phyloP scores from a whole-genome alignment of 768 basidiomycete genomes.

The Cyathus striatus region DNA sequence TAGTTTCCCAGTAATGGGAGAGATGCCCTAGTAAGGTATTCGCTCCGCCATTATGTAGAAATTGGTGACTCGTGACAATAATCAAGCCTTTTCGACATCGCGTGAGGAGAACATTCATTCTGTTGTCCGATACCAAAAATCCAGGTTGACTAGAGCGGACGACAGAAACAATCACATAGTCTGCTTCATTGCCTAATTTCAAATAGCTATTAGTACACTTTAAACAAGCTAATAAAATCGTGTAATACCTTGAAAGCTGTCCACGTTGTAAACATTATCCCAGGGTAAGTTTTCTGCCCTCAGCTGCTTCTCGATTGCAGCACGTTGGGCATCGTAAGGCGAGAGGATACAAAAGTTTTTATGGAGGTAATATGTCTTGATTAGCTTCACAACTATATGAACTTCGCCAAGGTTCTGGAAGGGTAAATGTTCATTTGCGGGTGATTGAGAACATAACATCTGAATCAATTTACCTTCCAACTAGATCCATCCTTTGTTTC shows the following conservation, averaged over 20 bases:
- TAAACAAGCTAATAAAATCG: background rate
- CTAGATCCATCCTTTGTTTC: slow-evolving; percentile 35
- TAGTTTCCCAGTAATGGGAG: slow-evolving; percentile 22
- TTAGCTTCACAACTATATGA: slow-evolving; percentile 32
- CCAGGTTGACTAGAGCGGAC: slow-evolving; percentile 40
- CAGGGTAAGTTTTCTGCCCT: slow-evolving; percentile 28
- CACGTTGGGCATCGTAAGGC: slow-evolving; percentile 52
- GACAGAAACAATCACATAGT: slow-evolving; percentile 43
- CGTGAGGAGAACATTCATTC: slow-evolving; percentile 52
- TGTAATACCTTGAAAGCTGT: slow-evolving; percentile 46
- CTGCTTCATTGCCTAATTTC: slow-evolving; percentile 42
- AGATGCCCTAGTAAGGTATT: slow-evolving; percentile 36
- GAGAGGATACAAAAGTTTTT: slow-evolving; percentile 43
- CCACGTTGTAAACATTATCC: slow-evolving; percentile 45
- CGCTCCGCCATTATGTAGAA: slow-evolving; percentile 26
- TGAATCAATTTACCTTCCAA: slow-evolving; percentile 33
- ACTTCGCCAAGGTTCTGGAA: slow-evolving; percentile 39
- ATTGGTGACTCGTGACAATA: slow-evolving; percentile 37
- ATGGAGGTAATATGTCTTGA: slow-evolving; percentile 31
- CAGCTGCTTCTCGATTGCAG: slow-evolving; percentile 30
- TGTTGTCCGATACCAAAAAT: slow-evolving; percentile 36
- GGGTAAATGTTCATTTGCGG: too few species aligned
- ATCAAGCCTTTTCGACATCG: slow-evolving; percentile 42
- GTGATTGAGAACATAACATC: too few species aligned
- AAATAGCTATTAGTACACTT: background rate